phyloP scores from a whole-genome alignment of 257 asterid species.

The Rubia yunnanensis region DNA sequence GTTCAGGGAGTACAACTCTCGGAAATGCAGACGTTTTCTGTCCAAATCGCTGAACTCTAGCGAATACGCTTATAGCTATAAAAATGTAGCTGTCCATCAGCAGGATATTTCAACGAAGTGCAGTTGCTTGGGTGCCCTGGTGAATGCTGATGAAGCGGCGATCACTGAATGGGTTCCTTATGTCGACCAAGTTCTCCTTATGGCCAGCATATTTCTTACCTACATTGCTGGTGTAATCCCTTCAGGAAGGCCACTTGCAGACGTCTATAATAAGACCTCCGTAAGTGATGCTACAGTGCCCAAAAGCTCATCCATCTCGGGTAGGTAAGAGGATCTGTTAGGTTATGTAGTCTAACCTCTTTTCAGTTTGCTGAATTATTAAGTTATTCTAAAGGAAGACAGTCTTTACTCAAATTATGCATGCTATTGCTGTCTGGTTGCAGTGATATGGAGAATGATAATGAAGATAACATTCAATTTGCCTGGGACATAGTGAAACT shows the following conservation, averaged over 20 bases:
- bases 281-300: constrained; percentile 29
- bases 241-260: constrained; percentile 24
- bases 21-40: constrained; percentile 18
- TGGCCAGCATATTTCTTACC: constrained; percentile 61
- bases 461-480: constrained; percentile 37
- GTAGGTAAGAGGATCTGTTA: constrained; percentile 89
- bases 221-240: constrained; percentile 69
- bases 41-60: constrained; percentile 20
- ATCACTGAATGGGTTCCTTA: constrained; percentile 54
- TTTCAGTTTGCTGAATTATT: constrained; percentile 10
- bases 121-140: constrained; percentile 41
- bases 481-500: constrained; percentile 71
- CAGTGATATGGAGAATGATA: constrained; percentile 38
- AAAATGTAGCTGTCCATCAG: constrained; percentile 18
- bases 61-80: constrained; percentile 24
- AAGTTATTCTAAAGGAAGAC: background rate
- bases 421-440: constrained; percentile 19
- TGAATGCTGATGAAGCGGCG: constrained; percentile 38
- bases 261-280: constrained; percentile 20
- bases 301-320: constrained; percentile 46
- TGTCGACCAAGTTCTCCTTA: constrained; percentile 63
- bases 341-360: constrained; percentile 17
- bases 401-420: constrained; percentile 4
- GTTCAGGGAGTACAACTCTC: constrained; percentile 31
- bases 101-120: constrained; percentile 28